Evolutionary conservation across 2,329 filamentous ascomycete species (phyloP).

Genomic region (Sordariomycetes sp.): DNA sequence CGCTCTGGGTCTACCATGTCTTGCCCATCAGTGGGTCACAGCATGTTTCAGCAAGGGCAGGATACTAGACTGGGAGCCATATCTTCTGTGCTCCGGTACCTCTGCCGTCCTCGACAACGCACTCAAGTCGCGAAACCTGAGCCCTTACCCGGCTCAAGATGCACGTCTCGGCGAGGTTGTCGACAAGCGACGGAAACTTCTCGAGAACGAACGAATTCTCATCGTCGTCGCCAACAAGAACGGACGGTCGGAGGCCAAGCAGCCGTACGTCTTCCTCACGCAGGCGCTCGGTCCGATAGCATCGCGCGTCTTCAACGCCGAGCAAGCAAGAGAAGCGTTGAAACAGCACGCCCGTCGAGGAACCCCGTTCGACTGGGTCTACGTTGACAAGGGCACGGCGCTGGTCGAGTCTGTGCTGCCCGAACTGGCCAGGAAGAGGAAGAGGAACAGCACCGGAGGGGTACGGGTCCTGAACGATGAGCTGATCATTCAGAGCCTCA

Average conservation of each 20-base stretch:
- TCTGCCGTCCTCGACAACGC: slow-evolving; percentile 69
- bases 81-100: slow-evolving; percentile 77
- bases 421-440: slow-evolving; percentile 27
- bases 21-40: slow-evolving; percentile 73
- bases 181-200: slow-evolving; percentile 47
- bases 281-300: slow-evolving; percentile 69
- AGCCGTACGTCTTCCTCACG: slow-evolving; percentile 72
- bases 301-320: slow-evolving; percentile 53
- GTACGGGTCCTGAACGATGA: slow-evolving; percentile 72
- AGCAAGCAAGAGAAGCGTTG: slow-evolving; percentile 54
- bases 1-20: slow-evolving; percentile 77
- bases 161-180: slow-evolving; percentile 52
- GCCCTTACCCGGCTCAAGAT: slow-evolving; percentile 46
- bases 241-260: slow-evolving; percentile 52
- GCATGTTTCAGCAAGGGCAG: slow-evolving; percentile 54
- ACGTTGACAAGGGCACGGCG: slow-evolving; percentile 58
- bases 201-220: slow-evolving; percentile 58
- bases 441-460: slow-evolving; percentile 31
- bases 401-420: slow-evolving; percentile 41
- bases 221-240: slow-evolving; percentile 54
- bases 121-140: slow-evolving; percentile 63
- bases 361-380: slow-evolving; percentile 64
- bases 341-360: slow-evolving; percentile 36
- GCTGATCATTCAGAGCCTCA: slow-evolving; percentile 85
- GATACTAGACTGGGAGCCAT: slow-evolving; percentile 67